Conservation (phyloP, 768 basidiomycete genomes). For the Cystofilobasidium macerans region DNA sequence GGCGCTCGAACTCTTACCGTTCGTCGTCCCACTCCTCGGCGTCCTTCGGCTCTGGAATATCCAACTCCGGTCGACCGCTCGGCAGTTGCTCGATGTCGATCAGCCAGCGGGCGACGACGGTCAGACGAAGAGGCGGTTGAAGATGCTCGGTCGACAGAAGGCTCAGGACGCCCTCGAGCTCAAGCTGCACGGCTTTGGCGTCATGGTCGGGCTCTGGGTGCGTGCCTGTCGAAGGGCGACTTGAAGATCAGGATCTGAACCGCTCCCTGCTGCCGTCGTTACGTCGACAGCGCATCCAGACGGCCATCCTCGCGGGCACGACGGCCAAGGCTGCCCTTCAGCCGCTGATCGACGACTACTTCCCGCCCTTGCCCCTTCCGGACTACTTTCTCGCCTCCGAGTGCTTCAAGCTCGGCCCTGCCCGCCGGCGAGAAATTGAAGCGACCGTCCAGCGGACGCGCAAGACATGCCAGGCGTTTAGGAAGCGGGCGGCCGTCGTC, state of each 20-base stretch:
- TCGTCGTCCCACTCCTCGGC: background rate
- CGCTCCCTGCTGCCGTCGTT: too few species aligned
- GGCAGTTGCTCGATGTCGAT: background rate
- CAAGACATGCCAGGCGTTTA: background rate
- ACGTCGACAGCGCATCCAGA: background rate
- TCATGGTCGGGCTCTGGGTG: slow-evolving; percentile 5
- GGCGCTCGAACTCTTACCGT: background rate
- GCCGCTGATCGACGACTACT: background rate
- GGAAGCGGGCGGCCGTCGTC: background rate
- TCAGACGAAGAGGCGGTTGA: background rate
- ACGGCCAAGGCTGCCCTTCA: background rate
- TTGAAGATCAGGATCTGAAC: too few species aligned
- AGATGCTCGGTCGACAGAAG: background rate
- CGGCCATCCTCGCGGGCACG: background rate
- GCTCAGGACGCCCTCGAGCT: background rate
- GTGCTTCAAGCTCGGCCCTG: background rate
- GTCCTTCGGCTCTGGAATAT: background rate
- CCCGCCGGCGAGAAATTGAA: background rate
- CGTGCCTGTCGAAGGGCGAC: background rate
- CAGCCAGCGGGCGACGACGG: background rate
- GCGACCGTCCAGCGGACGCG: background rate
- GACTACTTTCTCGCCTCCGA: background rate
- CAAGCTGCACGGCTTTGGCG: background rate
- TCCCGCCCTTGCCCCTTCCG: background rate
- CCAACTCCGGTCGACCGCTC: background rate